Percentiles rank a stretch among this genome's conserved stretches.
phyloP scores from a whole-genome alignment of 371 early-diverging fungal species.

The Umbelopsis sp. region DNA sequence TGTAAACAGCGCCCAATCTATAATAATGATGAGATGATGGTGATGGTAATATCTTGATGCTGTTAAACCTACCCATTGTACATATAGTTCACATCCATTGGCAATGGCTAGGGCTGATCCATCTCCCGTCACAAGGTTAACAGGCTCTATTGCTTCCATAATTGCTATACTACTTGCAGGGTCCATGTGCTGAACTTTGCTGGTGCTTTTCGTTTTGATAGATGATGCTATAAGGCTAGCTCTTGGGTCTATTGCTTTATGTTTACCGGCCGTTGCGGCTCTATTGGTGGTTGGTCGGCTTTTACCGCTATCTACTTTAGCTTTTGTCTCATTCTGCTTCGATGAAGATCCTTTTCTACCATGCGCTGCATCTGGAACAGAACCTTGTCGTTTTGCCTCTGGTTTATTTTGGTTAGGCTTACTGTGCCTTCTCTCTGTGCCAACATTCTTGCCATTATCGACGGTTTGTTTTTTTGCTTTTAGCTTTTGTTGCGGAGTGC shows the following conservation, averaged over 20 bases:
- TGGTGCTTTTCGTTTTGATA: background rate
- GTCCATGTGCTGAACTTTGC: background rate
- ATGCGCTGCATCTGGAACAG: background rate
- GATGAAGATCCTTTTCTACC: background rate
- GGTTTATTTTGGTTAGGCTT: conserved; percentile 11
- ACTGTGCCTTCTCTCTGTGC: background rate
- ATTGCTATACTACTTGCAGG: background rate
- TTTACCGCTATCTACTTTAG: background rate
- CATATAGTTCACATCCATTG: conserved; percentile 13
- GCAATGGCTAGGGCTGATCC: background rate
- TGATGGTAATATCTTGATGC: too few relatives aligned
- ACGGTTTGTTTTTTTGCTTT: background rate
- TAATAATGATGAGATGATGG: too few relatives aligned
- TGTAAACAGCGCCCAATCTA: conserved; percentile 12
- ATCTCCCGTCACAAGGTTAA: conserved; percentile 8
- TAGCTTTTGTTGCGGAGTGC: background rate
- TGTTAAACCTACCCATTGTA: conserved; percentile 4
- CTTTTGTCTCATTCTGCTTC: background rate
- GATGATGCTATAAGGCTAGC: background rate
- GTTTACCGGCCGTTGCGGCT: background rate
- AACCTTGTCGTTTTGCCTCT: conserved; percentile 2
- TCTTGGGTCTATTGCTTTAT: background rate
- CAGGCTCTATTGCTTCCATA: conserved; percentile 10
- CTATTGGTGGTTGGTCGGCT: background rate
- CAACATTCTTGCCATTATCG: background rate